These are phyloP conservation scores for Cyberlindnera xylosilytica DNA, from an alignment of 805 yeast genomes.

Conservation along the genomic window DNA sequence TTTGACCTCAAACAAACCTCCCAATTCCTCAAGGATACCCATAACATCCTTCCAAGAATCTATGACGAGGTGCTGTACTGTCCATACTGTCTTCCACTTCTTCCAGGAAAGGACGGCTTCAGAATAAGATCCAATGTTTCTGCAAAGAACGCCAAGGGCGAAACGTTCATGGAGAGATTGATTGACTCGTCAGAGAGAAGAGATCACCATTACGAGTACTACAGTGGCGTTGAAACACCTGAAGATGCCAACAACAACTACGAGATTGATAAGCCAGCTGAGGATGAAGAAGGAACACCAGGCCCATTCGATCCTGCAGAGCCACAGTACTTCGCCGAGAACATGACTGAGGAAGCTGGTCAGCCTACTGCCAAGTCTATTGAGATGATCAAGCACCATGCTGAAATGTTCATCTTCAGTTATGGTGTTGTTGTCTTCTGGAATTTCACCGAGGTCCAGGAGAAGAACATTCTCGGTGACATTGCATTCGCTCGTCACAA, in stretches of 20 bases:
- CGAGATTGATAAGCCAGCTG: constrained; percentile 32
- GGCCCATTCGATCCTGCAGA: constrained; percentile 86
- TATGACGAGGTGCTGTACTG: constrained; percentile 94
- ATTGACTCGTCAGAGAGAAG: constrained; percentile 80
- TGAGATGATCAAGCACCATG: constrained; percentile 43
- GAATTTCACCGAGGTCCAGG: constrained; percentile 92
- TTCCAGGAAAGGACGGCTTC: constrained; percentile 80
- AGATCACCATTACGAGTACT: constrained; percentile 90
- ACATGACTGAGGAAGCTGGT: constrained; percentile 20
- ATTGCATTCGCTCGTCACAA: constrained; percentile 51
- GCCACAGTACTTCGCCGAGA: constrained; percentile 79
- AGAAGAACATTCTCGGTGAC: constrained; percentile 90
- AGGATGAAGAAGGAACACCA: constrained; percentile 27
- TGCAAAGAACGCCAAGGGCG: constrained; percentile 37
- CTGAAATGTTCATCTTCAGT: constrained; percentile 84
- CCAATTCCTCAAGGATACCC: constrained; percentile 62
- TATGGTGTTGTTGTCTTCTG: constrained; percentile 98
- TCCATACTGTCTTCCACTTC: constrained; percentile 80
- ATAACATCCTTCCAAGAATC: constrained; percentile 79
- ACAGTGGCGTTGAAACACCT: constrained; percentile 66
- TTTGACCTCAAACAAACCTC: constrained; percentile 63
- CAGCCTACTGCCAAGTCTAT: constrained; percentile 17
- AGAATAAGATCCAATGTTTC: constrained; percentile 65
- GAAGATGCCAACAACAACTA: constrained; percentile 49
- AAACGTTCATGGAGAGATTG: constrained; percentile 63